phyloP scores from a whole-genome alignment of 2,329 filamentous ascomycete species.

The Calycina marina region DNA sequence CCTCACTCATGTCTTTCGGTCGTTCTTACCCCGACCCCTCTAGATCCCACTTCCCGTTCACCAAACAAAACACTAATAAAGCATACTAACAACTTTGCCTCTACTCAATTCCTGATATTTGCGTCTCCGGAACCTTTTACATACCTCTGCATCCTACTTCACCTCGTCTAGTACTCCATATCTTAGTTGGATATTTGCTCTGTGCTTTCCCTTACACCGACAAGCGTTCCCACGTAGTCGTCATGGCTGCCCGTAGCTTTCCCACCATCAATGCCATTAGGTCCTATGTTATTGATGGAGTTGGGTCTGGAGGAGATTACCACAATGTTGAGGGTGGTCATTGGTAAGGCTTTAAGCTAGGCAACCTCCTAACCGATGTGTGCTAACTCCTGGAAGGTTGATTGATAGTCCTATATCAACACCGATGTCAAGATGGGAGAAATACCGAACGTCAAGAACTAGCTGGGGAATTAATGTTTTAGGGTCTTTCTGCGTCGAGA shows the following conservation, averaged over 20 bases:
- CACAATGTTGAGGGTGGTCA: constrained; percentile 75
- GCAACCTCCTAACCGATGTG: background rate
- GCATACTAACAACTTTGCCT: too few relatives aligned
- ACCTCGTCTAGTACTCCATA: too few relatives aligned
- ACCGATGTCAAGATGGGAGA: constrained; percentile 77
- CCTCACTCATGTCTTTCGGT: too few relatives aligned
- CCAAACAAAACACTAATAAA: too few relatives aligned
- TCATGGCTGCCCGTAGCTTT: constrained; percentile 29
- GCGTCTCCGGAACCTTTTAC: too few relatives aligned
- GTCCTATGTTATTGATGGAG: constrained; percentile 57
- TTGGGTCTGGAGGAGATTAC: constrained; percentile 59
- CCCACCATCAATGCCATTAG: constrained; percentile 63
- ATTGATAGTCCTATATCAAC: constrained; percentile 88
- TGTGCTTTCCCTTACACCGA: too few relatives aligned
- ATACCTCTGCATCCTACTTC: too few relatives aligned
- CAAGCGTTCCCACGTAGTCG: constrained; percentile 12
- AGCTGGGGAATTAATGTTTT: constrained; percentile 94
- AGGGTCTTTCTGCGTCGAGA: constrained; percentile 81
- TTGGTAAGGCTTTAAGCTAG: constrained; percentile 33
- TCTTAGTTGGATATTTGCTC: too few relatives aligned
- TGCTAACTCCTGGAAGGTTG: constrained; percentile 49
- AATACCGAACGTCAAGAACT: constrained; percentile 76
- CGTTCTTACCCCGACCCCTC: too few relatives aligned
- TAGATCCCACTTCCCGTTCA: too few relatives aligned
- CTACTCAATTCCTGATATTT: too few relatives aligned